phyloP scores from a whole-genome alignment of 371 early-diverging fungal species.

The Gilbertella persicaria region DNA sequence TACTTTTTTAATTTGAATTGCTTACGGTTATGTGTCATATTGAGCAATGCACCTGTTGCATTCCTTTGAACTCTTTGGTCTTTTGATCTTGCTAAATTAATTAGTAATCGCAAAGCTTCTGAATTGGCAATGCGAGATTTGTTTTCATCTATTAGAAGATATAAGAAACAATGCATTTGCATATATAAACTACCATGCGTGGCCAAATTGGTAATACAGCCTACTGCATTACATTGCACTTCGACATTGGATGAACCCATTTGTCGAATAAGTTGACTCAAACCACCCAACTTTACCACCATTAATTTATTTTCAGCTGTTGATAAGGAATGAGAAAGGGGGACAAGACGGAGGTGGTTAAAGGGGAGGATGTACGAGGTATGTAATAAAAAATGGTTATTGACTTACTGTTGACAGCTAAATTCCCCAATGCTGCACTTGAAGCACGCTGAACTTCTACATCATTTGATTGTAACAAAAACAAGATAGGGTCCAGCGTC shows the following conservation, averaged over 20 bases:
- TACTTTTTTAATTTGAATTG: too few species aligned
- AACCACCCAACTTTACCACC: conserved; percentile 85
- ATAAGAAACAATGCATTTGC: background rate
- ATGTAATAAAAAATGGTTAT: too few species aligned
- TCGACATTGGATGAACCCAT: conserved; percentile 88
- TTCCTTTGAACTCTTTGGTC: conserved; percentile 91
- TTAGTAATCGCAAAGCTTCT: conserved; percentile 79
- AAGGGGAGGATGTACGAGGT: too few species aligned
- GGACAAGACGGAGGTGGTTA: background rate
- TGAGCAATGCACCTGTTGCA: conserved; percentile 91
- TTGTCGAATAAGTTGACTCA: conserved; percentile 88
- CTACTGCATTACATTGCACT: conserved; percentile 94
- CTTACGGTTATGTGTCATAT: conserved; percentile 89
- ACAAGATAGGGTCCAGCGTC: conserved; percentile 81
- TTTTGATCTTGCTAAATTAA: conserved; percentile 78
- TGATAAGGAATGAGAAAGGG: background rate
- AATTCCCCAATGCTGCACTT: conserved; percentile 88
- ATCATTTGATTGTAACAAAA: conserved; percentile 82
- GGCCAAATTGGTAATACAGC: conserved; percentile 94
- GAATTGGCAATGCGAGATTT: conserved; percentile 86
- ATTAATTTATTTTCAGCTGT: conserved; percentile 81
- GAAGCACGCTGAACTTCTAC: conserved; percentile 89
- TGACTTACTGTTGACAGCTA: conserved; percentile 84
- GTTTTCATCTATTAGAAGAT: conserved; percentile 72
- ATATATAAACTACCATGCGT: conserved; percentile 65